Conservation (phyloP, 139 green algal genomes). For the Chlorella sorokiniana region DNA sequence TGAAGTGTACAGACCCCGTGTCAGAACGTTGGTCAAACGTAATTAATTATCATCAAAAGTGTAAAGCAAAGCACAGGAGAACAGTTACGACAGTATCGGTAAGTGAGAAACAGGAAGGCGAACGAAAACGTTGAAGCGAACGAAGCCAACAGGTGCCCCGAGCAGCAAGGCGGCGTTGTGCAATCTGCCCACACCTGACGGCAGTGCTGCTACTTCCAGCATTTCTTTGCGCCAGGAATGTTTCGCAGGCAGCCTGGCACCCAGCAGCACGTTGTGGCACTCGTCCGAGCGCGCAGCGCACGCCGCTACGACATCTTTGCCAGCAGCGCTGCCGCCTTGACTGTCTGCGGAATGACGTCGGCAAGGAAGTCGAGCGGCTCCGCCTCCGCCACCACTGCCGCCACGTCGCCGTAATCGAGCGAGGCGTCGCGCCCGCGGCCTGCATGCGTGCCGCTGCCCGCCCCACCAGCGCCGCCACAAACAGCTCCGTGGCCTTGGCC, state of each 20-base stretch:
- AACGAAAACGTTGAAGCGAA: not conserved
- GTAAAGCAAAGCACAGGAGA: no score
- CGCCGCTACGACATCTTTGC: not conserved
- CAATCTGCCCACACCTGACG: no score
- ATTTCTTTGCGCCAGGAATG: no score
- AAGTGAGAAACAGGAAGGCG: not conserved
- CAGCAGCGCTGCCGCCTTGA: slow-evolving; percentile 28
- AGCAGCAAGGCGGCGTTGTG: no score
- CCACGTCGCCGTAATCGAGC: slow-evolving; percentile 22
- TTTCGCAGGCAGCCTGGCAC: no score
- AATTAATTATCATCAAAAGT: no score
- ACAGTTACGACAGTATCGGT: no score
- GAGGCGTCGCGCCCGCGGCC: not conserved
- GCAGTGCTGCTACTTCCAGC: no score
- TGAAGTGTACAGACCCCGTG: no score
- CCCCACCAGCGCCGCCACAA: not conserved
- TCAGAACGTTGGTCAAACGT: no score
- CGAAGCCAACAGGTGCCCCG: not conserved
- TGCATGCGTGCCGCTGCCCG: not conserved
- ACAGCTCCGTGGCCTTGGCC: slow-evolving; percentile 31
- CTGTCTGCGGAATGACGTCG: slow-evolving; percentile 34
- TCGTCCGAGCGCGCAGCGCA: no score
- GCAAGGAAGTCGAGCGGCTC: slow-evolving; percentile 24
- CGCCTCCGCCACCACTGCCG: slow-evolving; percentile 5
- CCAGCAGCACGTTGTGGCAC: no score